phyloP scores from a whole-genome alignment of 331 rosid genomes.

The Cucumis variabilis region DNA sequence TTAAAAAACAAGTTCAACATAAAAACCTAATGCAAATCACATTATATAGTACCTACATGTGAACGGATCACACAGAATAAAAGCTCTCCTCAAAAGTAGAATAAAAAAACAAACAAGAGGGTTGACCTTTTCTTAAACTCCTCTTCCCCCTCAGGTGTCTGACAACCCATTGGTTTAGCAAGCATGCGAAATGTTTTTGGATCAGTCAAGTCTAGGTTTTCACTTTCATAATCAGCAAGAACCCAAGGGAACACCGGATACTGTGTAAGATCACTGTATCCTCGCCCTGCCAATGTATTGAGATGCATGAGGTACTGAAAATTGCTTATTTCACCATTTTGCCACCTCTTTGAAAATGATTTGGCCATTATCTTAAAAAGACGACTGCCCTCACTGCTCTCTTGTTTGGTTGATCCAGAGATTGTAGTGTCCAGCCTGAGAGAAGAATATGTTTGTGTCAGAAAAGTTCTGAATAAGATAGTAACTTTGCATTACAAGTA shows the following conservation, averaged over 20 bases:
- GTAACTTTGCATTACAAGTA: slow-evolving; percentile 26
- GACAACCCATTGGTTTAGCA: slow-evolving; percentile 98
- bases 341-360: slow-evolving; percentile 99
- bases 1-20: slow-evolving; percentile 19
- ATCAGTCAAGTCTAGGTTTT: slow-evolving; percentile 71
- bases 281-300: slow-evolving; percentile 99
- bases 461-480: background rate
- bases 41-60: slow-evolving; percentile 11
- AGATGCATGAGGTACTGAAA: slow-evolving; percentile 99
- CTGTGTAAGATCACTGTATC: slow-evolving; percentile 99
- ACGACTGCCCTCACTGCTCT: slow-evolving; percentile 92
- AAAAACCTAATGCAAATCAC: slow-evolving; percentile 30
- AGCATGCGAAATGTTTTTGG: slow-evolving; percentile 90
- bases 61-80: slow-evolving; percentile 1
- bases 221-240: slow-evolving; percentile 96
- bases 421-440: slow-evolving; percentile 98
- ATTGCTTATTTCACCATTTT: slow-evolving; percentile 97
- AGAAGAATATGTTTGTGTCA: slow-evolving; percentile 29
- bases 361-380: slow-evolving; percentile 91
- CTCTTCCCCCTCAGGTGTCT: slow-evolving; percentile 96
- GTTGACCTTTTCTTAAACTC: slow-evolving; percentile 90
- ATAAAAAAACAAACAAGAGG: slow-evolving; percentile 29
- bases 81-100: background rate
- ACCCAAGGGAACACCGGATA: slow-evolving; percentile 99
- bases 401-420: slow-evolving; percentile 96